Evolutionary conservation across 306 rosid species (phyloP).

Genomic region (Trichosanthes cucumerina): DNA sequence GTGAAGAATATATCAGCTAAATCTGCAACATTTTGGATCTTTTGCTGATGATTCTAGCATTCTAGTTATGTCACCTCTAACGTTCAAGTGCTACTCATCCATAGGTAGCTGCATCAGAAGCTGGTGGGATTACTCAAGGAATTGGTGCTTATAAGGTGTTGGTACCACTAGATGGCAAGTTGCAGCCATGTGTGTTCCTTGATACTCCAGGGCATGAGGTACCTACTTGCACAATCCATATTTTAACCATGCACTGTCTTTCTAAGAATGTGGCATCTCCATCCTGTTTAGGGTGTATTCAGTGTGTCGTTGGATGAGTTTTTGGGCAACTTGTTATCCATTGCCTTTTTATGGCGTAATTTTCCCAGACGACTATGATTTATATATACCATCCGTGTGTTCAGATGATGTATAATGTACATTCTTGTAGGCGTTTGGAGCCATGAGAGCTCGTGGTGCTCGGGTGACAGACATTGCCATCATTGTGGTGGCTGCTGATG

Average conservation of each 20-base stretch:
- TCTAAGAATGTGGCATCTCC: background rate
- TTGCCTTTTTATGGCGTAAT: slow-evolving; percentile 11
- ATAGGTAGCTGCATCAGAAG: slow-evolving; percentile 98
- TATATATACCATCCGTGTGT: slow-evolving; percentile 14
- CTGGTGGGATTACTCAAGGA: slow-evolving; percentile 99
- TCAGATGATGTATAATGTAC: slow-evolving; percentile 27
- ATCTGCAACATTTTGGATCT: background rate
- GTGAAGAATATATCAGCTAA: background rate
- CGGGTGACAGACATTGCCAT: slow-evolving; percentile 94
- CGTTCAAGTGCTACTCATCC: slow-evolving; percentile 22
- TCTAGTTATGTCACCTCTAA: slow-evolving; percentile 11
- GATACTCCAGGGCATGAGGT: slow-evolving; percentile 99
- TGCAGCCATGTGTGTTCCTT: slow-evolving; percentile 79
- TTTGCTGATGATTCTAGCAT: background rate
- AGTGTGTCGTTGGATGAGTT: background rate
- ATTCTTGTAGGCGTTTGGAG: slow-evolving; percentile 88
- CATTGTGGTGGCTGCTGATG: slow-evolving; percentile 96
- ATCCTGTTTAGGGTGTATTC: background rate
- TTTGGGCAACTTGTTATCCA: background rate
- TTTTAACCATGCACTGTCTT: background rate
- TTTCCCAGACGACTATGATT: slow-evolving; percentile 12
- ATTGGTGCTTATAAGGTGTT: slow-evolving; percentile 87
- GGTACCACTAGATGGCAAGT: slow-evolving; percentile 80
- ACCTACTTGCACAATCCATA: slow-evolving; percentile 9
- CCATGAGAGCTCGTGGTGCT: slow-evolving; percentile 99